Evolutionary conservation across 2,329 filamentous ascomycete species (phyloP), one percentile per base, ranked within the genome.

Genomic region (Aspergillus cejpii): DNA sequence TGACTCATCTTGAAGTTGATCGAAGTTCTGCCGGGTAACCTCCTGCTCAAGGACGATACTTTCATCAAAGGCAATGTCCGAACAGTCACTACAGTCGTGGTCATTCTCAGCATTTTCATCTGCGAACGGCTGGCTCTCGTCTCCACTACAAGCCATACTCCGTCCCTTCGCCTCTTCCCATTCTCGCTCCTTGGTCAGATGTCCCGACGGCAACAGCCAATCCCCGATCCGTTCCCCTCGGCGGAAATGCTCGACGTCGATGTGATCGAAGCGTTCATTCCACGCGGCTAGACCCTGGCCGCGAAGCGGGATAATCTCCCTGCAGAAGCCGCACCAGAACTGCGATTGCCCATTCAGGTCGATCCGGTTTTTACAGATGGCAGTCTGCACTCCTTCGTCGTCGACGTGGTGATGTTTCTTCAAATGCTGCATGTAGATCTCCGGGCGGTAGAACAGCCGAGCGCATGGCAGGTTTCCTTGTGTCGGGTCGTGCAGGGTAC

Each of bases 251-350:
- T 66, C 52, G 12, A 77, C 64, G 47, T 89, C 87, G 51, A 94
- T 90, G 58, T 95, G 88, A 54, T 90, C 71, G 51, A 79, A 80
- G 2, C 81, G 66, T 51, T 79, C 74, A 6, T 77, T 77, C 76
- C 78, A 79, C 0, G 80, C 79, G 19, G 76, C 76, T 1, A 73
- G 61, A 3, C 76, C 73, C 26, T 68, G 67, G 17, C 70, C 68
- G 24, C 68, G 60, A 23, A 81, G 70, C n/a, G 69, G 63, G 11
- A 87, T 68, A 15, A 81, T 72, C 14, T 66, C 57, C 12, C 68
- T 58, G 62, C 88, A 95, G 62, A 95, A 94, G 0, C 89, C 89
- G 58, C 90, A 95, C 89, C 89, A 95, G 65, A 88, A 95, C 5
- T 76, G 72, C 2, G 70, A 67, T 52, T 84, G 79, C 23, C 76